phyloP scores from a whole-genome alignment of 1,284 basidiomycete species.

The Cutaneotrichosporon cutaneum region DNA sequence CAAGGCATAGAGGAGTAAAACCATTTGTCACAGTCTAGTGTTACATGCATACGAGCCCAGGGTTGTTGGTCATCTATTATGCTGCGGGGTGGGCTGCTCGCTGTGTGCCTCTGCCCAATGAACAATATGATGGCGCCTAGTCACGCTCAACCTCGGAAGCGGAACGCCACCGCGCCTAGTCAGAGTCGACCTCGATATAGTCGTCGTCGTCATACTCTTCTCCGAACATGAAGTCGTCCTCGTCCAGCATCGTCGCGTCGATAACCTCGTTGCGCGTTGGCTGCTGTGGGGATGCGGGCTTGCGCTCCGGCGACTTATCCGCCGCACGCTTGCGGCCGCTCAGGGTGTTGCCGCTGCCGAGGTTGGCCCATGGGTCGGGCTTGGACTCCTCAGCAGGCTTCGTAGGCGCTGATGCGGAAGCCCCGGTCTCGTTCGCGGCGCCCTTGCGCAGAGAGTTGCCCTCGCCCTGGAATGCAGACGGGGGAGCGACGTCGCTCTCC shows the following conservation, averaged over 20 bases:
- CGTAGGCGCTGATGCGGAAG: conserved; percentile 4
- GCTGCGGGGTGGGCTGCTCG: conserved; percentile 1
- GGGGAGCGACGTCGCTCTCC: conserved; percentile 21
- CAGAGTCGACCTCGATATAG: conserved; percentile 51
- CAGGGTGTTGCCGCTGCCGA: conserved; percentile 45
- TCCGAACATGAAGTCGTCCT: conserved; percentile 45
- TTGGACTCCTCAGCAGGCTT: conserved; percentile 26
- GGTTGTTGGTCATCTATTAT: conserved; percentile 2
- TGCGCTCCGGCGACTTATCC: conserved; percentile 13
- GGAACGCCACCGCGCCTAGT: conserved; percentile 23
- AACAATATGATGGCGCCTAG: neutral
- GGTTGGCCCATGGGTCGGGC: conserved; percentile 50
- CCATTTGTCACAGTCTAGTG: conserved; percentile 11
- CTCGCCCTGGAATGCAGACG: conserved; percentile 41
- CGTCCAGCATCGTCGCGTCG: conserved; percentile 49
- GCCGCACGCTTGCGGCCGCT: conserved; percentile 23
- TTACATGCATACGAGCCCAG: conserved; percentile 20
- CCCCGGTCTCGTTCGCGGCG: conserved; percentile 10
- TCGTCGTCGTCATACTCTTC: conserved; percentile 34
- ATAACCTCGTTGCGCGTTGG: conserved; percentile 32
- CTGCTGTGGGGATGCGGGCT: conserved; percentile 11
- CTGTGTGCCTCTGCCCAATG: neutral
- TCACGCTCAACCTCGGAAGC: neutral
- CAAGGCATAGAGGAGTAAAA: conserved; percentile 14
- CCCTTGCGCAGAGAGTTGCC: conserved; percentile 42